Evolutionary conservation across 1,284 basidiomycete species (phyloP).

Genomic region (Ustilago xerochloae): DNA sequence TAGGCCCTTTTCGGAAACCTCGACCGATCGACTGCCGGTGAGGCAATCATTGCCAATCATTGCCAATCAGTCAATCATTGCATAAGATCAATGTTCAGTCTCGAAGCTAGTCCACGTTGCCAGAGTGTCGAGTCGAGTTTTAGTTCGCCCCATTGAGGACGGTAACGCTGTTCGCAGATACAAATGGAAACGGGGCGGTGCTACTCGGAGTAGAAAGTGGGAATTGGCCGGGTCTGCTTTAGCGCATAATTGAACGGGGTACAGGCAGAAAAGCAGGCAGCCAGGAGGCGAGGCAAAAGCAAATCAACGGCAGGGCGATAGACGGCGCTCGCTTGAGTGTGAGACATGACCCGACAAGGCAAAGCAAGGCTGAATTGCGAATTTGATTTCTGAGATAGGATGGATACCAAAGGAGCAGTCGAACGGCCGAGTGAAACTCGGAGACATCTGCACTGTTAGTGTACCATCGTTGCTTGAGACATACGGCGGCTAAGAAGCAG

Average conservation of each 20-base stretch:
- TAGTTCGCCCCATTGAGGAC: too few species aligned
- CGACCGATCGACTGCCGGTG: slow-evolving; percentile 1
- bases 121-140: too few species aligned
- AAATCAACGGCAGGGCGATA: background rate
- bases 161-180: too few species aligned
- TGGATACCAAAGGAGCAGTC: too few species aligned
- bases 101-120: too few species aligned
- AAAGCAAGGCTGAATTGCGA: background rate
- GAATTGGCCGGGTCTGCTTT: too few species aligned
- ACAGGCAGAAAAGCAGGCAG: background rate
- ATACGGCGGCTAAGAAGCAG: background rate
- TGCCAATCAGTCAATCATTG: background rate
- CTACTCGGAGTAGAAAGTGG: too few species aligned
- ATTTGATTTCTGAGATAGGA: too few species aligned
- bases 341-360: background rate
- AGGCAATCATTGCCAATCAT: background rate
- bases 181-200: too few species aligned
- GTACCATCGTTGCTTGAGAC: background rate
- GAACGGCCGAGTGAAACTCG: too few species aligned
- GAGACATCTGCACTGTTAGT: background rate
- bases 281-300: background rate
- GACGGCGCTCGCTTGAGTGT: background rate
- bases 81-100: background rate
- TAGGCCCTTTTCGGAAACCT: background rate
- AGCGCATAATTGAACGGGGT: too few species aligned